A percentile compares a stretch with the other conserved stretches of the same genome.
These are phyloP conservation scores for Alnus rubra DNA, from an alignment of 306 rosid genomes.

Conservation along the genomic window DNA sequence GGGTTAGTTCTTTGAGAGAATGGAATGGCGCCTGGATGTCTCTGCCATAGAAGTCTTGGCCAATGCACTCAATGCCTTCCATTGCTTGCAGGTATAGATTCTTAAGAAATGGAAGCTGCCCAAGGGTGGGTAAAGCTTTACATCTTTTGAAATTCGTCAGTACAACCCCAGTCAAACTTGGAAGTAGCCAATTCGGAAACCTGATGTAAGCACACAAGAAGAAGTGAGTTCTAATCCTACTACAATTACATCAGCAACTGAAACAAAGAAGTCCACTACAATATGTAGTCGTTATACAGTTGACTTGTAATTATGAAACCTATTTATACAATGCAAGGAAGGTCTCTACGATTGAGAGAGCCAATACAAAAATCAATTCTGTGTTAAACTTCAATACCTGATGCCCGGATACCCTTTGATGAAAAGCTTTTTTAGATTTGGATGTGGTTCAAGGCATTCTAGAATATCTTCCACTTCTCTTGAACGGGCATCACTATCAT, in stretches of 20 bases:
- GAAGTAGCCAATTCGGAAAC: slow-evolving; percentile 30
- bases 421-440: slow-evolving; percentile 5
- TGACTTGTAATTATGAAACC: no score
- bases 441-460: slow-evolving; percentile 15
- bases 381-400: no score
- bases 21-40: background rate
- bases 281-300: no score
- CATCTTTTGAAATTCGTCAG: slow-evolving; percentile 26
- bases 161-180: slow-evolving; percentile 21
- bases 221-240: no score
- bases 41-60: slow-evolving; percentile 11
- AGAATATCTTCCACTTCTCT: background rate
- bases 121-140: slow-evolving; percentile 12
- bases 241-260: no score
- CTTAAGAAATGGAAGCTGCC: slow-evolving; percentile 25
- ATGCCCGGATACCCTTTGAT: slow-evolving; percentile 20
- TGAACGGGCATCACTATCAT: slow-evolving; percentile 3
- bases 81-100: slow-evolving; percentile 26
- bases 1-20: slow-evolving; percentile 22
- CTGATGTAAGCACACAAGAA: no score
- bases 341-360: no score
- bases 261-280: no score
- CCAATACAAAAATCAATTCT: no score
- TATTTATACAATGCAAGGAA: no score
- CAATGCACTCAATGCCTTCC: slow-evolving; percentile 19